These are phyloP conservation scores for Sphaerulina populicola DNA, from an alignment of 2,329 filamentous ascomycete genomes.

Conservation along the genomic window DNA sequence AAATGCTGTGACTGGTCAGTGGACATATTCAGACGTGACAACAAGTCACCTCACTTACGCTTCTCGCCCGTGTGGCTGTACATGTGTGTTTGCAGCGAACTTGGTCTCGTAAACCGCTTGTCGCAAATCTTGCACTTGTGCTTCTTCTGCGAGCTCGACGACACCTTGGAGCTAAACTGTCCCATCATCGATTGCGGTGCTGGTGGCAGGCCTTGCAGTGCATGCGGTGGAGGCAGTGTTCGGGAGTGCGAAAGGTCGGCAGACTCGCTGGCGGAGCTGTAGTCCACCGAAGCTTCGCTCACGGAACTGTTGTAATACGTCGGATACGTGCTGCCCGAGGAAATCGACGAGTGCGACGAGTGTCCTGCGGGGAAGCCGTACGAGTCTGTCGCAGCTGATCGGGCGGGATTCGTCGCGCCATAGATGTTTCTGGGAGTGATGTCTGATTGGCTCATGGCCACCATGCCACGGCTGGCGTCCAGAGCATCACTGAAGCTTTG, in stretches of 20 bases:
- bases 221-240: constrained; percentile 72
- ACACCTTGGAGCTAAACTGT: constrained; percentile 94
- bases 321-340: constrained; percentile 68
- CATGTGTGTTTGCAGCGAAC: constrained; percentile 93
- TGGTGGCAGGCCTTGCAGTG: constrained; percentile 59
- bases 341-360: constrained; percentile 83
- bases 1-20: constrained; percentile 55
- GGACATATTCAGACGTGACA: background rate
- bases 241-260: constrained; percentile 72
- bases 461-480: constrained; percentile 88
- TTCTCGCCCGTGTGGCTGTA: constrained; percentile 98
- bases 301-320: constrained; percentile 77
- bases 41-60: constrained; percentile 55
- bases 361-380: constrained; percentile 85
- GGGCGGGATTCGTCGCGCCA: constrained; percentile 45
- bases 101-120: constrained; percentile 91
- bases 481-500: constrained; percentile 79
- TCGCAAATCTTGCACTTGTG: constrained; percentile 99
- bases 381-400: constrained; percentile 68
- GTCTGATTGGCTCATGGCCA: constrained; percentile 82
- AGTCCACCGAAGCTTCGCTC: constrained; percentile 73
- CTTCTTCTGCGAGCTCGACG: constrained; percentile 95
- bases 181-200: constrained; percentile 97
- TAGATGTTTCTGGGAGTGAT: constrained; percentile 83
- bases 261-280: constrained; percentile 80